Evolutionary conservation across 2,329 filamentous ascomycete species (phyloP), one percentile per base, ranked within the genome.

Genomic region (Penicillium fuscoglaucum): DNA sequence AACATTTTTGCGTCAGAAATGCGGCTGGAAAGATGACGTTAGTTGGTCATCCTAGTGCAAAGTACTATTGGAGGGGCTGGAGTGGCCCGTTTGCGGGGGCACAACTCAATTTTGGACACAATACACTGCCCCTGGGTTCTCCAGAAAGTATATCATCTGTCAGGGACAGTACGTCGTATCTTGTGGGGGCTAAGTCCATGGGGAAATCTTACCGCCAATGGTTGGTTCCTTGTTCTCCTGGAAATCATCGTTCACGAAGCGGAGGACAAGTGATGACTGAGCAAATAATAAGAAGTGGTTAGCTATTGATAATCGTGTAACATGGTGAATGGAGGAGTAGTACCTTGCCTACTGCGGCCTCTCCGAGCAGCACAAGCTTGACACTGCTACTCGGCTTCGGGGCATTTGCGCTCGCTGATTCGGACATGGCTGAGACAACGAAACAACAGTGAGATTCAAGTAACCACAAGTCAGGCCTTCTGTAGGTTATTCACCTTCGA

Each of bases 211-310:
- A 96, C 92, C 92, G 83, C 95, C 95, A 79, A 99, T 99, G 66
- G 95, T 99, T 62, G 95, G 95, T 78, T 99, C 95, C 83, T 98
- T 98, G 80, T 98, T 98, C 80, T 98, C 95, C 82, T 99, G 95
- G 73, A 99, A 99, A 79, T 98, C 93, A 80, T 99, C 95, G 84
- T 98, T 98, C 75, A 99, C 95, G 79, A 99, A 99, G 73, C 95
- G 91, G 74, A 99, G 85, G 63, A 99, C 95, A 59, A 99, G 87
- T 46, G 95, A 99, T 50, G 95, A 98, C 95, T 96, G 47, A 52
- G 24, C 21, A 19, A 49, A 50, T 33, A 40, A 29, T 24, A 49
- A 40, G 7, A 33, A 2, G 37, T 39, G 5, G 55, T 62, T 54
- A 68, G 66, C 55, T 35, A 54, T 56, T 39, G 55, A 31, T 43